Evolutionary conservation across 805 yeast genomes (phyloP).

Genomic region (Yueomyces sinensis): DNA sequence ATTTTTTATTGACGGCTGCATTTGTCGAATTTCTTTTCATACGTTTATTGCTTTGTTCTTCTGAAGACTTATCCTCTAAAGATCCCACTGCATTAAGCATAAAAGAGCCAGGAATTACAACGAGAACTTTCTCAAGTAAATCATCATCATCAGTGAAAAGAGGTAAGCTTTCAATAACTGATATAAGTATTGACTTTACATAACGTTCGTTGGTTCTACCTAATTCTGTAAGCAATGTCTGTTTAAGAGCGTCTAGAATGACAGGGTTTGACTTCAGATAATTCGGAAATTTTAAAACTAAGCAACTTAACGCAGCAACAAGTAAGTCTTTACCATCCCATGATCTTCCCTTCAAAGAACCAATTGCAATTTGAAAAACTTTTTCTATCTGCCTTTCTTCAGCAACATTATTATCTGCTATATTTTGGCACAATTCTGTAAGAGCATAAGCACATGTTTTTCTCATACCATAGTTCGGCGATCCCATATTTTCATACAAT

Average conservation of each 20-base stretch:
- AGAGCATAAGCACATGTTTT: constrained; percentile 59
- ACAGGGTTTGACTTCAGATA: constrained; percentile 22
- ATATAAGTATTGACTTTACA: constrained; percentile 39
- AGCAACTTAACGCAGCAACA: constrained; percentile 52
- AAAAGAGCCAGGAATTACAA: constrained; percentile 27
- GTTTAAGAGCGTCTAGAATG: constrained; percentile 27
- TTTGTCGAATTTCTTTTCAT: constrained; percentile 16
- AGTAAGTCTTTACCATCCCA: constrained; percentile 83
- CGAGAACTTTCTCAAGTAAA: constrained; percentile 9
- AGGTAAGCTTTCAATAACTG: constrained; percentile 38
- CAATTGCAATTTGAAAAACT: constrained; percentile 41
- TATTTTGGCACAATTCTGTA: constrained; percentile 39
- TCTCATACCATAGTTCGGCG: constrained; percentile 50
- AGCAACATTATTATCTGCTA: constrained; percentile 22
- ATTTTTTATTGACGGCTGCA: constrained; percentile 24
- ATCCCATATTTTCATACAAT: constrained; percentile 35
- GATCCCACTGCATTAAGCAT: constrained; percentile 21
- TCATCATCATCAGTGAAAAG: constrained; percentile 19
- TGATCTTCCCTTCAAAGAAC: constrained; percentile 60
- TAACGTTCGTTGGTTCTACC: constrained; percentile 54
- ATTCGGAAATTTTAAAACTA: constrained; percentile 34
- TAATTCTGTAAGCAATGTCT: constrained; percentile 44
- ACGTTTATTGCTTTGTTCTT: constrained; percentile 11
- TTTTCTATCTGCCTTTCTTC: constrained; percentile 18
- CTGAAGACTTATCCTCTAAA: constrained; percentile 15